Evolutionary conservation across 2,329 filamentous ascomycete species (phyloP), one percentile per base, ranked within the genome.

Genomic region (Chalaropsis ovoidea): DNA sequence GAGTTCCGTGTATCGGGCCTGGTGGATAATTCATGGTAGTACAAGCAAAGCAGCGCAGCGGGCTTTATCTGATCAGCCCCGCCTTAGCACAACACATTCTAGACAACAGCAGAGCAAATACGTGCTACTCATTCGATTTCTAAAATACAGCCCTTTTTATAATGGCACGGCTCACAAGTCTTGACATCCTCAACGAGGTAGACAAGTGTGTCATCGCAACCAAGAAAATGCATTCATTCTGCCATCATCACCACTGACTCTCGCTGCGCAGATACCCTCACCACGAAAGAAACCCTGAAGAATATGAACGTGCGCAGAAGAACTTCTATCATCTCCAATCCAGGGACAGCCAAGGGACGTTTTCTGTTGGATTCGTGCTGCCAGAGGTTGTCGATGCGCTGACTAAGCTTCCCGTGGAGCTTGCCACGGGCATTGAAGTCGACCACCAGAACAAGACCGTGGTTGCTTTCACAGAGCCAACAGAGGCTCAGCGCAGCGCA

Each of bases 221-320:
- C 27, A 27, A 27, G 27, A 15, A 11, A 27, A 15, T 56, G 17
- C 19, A n/a, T 15, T 1, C 11, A 41, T 17, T 8, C 11, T 4
- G 35, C 24, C 24, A 31, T 19, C 22, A 13, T 49, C 24, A 24
- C 22, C 22, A 31, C 61, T 62, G 19, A 62, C 42, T 13, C 17
- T 7, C 15, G 3, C 39, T 8, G 6, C 15, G 4, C 71, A 93
- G 89, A 71, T 95, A 95, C 72, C 91, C 91, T 0, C 90, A 95
- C 75, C 80, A 82, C 65, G 80, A 86, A 65, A 78, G 86, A 65
- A 78, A 86, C 69, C 80, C 83, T 10, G 73, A 80, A 67, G 77
- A 78, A 62, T 84, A 87, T 74, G 76, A 80, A 56, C 74, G 77
- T 54, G 76, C 82, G 68, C 75, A 83, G 67, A 81, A 85, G 71